Conservation (phyloP, 768 basidiomycete species). For the Trametes villosa region DNA sequence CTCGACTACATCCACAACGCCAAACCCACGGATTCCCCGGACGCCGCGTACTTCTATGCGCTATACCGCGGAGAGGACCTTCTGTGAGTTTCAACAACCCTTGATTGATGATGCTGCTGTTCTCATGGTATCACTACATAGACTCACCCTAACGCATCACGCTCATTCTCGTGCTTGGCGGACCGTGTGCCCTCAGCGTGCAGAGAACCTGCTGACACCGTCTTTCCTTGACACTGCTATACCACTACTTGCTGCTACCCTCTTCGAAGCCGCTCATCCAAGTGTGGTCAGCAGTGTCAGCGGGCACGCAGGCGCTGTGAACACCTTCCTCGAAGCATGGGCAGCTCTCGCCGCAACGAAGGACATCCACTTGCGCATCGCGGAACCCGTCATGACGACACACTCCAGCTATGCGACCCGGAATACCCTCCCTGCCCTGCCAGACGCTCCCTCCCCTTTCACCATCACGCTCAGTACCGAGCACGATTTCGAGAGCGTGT, state of each 20-base stretch:
- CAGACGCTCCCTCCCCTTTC: not conserved
- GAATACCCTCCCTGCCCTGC: not conserved
- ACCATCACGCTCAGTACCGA: not conserved
- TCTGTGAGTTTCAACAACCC: not conserved
- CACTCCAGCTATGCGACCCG: constrained; percentile 12
- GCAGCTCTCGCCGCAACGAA: not conserved
- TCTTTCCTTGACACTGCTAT: not conserved
- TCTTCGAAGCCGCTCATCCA: not conserved
- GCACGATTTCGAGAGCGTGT: not conserved
- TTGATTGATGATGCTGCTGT: not conserved
- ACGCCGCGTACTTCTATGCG: not conserved
- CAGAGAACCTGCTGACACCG: not conserved
- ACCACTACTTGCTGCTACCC: not conserved
- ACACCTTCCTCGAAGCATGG: not conserved
- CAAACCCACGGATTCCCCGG: not conserved
- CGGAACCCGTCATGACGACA: not conserved
- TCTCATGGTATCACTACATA: not conserved
- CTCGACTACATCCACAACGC: constrained; percentile 2
- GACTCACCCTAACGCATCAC: not conserved
- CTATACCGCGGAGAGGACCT: not conserved
- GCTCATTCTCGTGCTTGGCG: not conserved
- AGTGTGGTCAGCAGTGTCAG: not conserved
- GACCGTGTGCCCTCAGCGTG: not conserved
- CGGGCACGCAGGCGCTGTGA: not conserved
- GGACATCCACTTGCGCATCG: not conserved